Evolutionary conservation across 345 rosid species (phyloP).

Genomic region (Erodium maritimum): DNA sequence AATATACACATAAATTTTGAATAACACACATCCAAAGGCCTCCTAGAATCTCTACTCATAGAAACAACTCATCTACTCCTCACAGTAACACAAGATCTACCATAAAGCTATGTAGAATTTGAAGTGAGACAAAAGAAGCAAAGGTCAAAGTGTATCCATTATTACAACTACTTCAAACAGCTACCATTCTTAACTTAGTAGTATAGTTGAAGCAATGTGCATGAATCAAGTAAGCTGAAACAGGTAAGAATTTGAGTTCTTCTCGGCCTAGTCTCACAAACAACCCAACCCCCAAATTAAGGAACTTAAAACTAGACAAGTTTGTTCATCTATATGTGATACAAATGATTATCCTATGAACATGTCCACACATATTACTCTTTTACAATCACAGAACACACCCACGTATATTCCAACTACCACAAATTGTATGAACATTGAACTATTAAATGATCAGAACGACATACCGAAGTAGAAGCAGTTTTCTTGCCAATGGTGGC

Average conservation of each 20-base stretch:
- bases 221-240: no score
- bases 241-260: no score
- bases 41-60: no score
- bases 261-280: neutral
- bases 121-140: neutral
- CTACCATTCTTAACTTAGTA: neutral
- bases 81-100: neutral
- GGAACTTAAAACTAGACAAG: neutral
- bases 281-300: no score
- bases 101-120: neutral
- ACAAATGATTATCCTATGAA: neutral
- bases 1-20: no score
- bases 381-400: no score
- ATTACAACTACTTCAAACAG: neutral
- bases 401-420: neutral
- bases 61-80: no score
- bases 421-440: no score
- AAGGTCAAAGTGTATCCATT: neutral
- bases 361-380: no score
- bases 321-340: neutral
- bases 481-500: constrained; percentile 81
- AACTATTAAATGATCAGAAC: neutral
- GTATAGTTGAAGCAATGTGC: no score
- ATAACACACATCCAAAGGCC: neutral
- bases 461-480: constrained; percentile 67